phyloP scores from a whole-genome alignment of 2,329 filamentous ascomycete species.

The Zalaria obscura region DNA sequence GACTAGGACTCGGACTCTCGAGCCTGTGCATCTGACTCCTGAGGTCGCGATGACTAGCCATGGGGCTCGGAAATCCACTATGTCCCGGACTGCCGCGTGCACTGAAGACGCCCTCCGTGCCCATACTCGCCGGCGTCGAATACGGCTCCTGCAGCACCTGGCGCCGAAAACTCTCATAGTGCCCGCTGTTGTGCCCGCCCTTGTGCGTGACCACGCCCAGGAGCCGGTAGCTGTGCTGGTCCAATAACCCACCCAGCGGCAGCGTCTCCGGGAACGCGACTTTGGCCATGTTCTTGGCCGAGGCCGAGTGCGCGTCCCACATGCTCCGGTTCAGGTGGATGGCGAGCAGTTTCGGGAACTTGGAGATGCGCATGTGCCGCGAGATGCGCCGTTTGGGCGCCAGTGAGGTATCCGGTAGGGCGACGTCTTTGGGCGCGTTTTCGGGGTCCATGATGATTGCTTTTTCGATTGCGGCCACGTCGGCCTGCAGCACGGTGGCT shows the following conservation, averaged over 20 bases:
- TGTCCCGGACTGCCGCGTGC: conserved; percentile 24
- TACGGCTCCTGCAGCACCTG: conserved; percentile 70
- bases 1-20: neutral
- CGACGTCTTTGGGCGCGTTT: conserved; percentile 53
- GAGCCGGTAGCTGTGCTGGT: conserved; percentile 68
- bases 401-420: conserved; percentile 57
- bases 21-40: neutral
- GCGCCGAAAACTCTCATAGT: conserved; percentile 90
- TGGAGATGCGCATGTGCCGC: conserved; percentile 72
- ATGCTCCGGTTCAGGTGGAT: conserved; percentile 90
- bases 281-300: conserved; percentile 88
- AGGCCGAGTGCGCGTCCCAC: conserved; percentile 58
- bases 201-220: conserved; percentile 86
- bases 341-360: conserved; percentile 79
- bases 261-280: conserved; percentile 84
- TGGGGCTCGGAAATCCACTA: conserved; percentile 15
- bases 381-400: conserved; percentile 76
- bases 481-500: conserved; percentile 37
- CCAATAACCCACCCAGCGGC: conserved; percentile 63
- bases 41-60: neutral
- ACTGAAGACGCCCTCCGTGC: conserved; percentile 60
- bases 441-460: conserved; percentile 76
- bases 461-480: conserved; percentile 50
- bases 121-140: conserved; percentile 69
- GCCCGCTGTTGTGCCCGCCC: conserved; percentile 87